Percentiles rank a stretch among this genome's conserved stretches.
Evolutionary conservation across 345 rosid genomes (phyloP).

Genomic region (Erysimum cheiranthoides): DNA sequence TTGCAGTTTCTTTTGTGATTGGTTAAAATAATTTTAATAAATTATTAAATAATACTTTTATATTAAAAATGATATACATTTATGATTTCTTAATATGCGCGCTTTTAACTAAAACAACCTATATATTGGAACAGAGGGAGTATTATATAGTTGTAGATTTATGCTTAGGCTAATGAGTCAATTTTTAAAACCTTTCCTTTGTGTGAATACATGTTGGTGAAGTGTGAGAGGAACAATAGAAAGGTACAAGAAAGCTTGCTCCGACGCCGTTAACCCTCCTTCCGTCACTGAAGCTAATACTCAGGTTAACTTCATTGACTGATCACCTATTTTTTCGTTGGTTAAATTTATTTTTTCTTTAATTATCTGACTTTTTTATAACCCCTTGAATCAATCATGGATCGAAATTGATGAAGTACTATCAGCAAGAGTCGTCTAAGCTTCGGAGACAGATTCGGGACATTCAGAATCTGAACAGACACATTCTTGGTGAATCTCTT

Average conservation of each 20-base stretch:
- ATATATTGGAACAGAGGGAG: no score
- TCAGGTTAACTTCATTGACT: constrained; percentile 56
- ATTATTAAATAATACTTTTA: no score
- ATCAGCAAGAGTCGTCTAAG: constrained; percentile 90
- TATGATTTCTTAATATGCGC: no score
- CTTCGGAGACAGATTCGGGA: constrained; percentile 76
- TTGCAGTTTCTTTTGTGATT: no score
- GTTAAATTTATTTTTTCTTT: constrained; percentile 7
- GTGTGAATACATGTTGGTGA: constrained; percentile 23
- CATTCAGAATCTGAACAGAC: constrained; percentile 76
- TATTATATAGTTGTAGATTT: not conserved
- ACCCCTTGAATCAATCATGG: not conserved
- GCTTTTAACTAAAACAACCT: no score
- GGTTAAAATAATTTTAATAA: no score
- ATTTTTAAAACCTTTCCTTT: not conserved
- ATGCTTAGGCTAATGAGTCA: constrained; percentile 1
- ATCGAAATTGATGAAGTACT: constrained; percentile 52
- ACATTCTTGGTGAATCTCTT: constrained; percentile 84
- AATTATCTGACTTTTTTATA: not conserved
- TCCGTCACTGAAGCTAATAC: constrained; percentile 81
- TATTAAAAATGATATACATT: no score
- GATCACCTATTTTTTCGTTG: not conserved
- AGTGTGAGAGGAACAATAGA: constrained; percentile 88
- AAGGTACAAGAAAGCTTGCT: constrained; percentile 80
- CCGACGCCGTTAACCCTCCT: constrained; percentile 65